Base-by-base conservation (phyloP, 1,139 yeast species). In the Casaregolazyma suthepensis region DNA sequence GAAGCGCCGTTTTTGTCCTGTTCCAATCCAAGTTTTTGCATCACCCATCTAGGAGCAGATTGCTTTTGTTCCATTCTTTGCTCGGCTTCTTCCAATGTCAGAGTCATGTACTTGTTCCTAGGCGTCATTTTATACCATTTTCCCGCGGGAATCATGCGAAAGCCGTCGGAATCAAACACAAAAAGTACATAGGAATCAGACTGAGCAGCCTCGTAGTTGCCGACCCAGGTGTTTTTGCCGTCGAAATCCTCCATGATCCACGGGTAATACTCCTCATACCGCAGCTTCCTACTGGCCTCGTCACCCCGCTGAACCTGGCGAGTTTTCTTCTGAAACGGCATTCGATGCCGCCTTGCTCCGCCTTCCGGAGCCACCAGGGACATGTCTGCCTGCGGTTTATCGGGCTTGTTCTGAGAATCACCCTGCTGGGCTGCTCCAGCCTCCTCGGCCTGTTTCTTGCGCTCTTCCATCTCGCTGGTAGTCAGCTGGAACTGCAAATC, bases 181-280 rank as follows among this genome's bases (percentile, higher is more conserved):
- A 93, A 80, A 51, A 93, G 74, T 5, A 89, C 96, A 67, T 88
- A 91, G 18, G 89, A 79, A 61, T 89, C 96, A 9, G 91, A 81
- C 59, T 87, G 87, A 10, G 94, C 96, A 1, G 98, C 99, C 72
- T 93, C 99, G 71, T 88, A 91, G 62, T 86, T 87, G 38, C 99
- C 97, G 20, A 91, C 97, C 85, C 88, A 93, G 0, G 96, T 94
- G 67, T 93, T 91, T 57, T 82, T 79, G 53, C 96, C 96, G 62
- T 89, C 96, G 68, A 87, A 91, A 71, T 94, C 99, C 71, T 91
- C 97, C 77, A 94, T 75, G 18, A 94, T 96, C 99, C 99, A 93
- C 0, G 99, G 99, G 63, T 88, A 91, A 66, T 85, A 89, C 71
- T 93, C 99, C 70, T 93, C 99, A 66, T 91, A 93, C 63, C 98